phyloP scores from a whole-genome alignment of 192 early-diverging fungal species.

The Coemansia sp. region DNA sequence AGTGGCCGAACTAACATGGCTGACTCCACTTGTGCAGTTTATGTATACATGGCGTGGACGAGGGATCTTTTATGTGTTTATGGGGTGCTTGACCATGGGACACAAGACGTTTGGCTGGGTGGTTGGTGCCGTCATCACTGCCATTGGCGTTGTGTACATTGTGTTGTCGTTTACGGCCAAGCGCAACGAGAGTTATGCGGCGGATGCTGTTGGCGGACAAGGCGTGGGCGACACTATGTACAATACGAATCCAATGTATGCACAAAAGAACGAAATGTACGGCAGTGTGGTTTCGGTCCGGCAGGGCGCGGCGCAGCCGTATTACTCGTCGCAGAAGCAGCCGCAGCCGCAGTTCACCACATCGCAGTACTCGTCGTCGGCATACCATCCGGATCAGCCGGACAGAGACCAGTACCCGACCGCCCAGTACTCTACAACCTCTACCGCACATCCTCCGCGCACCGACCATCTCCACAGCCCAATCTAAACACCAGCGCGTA shows the following conservation, averaged over 20 bases:
- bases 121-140: constrained; percentile 42
- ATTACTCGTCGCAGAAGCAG: constrained; percentile 1
- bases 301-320: constrained; percentile 14
- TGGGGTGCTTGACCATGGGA: constrained; percentile 46
- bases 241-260: constrained; percentile 17
- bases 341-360: constrained; percentile 12
- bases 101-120: constrained; percentile 39
- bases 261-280: constrained; percentile 28
- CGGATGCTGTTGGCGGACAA: not conserved
- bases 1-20: constrained; percentile 37
- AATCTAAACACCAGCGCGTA: constrained; percentile 9
- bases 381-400: not conserved
- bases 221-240: constrained; percentile 14
- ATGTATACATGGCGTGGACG: constrained; percentile 54
- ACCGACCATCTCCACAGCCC: constrained; percentile 29
- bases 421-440: constrained; percentile 8
- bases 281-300: constrained; percentile 10
- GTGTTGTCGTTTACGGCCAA: constrained; percentile 41
- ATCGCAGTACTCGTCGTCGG: constrained; percentile 11
- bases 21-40: constrained; percentile 42
- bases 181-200: constrained; percentile 38
- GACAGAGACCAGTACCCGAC: constrained; percentile 15
- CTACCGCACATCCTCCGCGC: not conserved
- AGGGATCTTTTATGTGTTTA: constrained; percentile 47
- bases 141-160: constrained; percentile 31